Percentiles rank a stretch among this genome's conserved stretches.
Conservation (phyloP, 2,329 filamentous ascomycete species). For the Sclerotiophoma versabilis region DNA sequence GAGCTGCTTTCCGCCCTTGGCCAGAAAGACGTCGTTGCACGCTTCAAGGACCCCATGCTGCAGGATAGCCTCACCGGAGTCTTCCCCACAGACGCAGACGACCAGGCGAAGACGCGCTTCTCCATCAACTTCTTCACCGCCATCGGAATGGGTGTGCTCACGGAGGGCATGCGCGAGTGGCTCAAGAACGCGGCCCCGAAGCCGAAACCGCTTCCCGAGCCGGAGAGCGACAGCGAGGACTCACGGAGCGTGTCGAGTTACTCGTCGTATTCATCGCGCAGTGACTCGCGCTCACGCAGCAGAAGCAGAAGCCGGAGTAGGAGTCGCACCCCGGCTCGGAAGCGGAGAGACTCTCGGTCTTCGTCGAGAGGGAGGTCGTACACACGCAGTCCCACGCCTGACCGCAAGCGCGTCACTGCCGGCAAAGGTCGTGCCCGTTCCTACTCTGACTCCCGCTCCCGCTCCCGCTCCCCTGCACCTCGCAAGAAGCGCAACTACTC, state of each 20-base stretch:
- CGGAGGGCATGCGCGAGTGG: slow-evolving; percentile 92
- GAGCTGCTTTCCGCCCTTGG: slow-evolving; percentile 88
- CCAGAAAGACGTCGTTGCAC: slow-evolving; percentile 77
- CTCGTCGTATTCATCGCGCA: slow-evolving; percentile 43
- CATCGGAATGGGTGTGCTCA: slow-evolving; percentile 93
- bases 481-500: slow-evolving; percentile 35
- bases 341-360: slow-evolving; percentile 20
- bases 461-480: slow-evolving; percentile 31
- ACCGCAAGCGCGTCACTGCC: slow-evolving; percentile 27
- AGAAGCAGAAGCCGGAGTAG: slow-evolving; percentile 31
- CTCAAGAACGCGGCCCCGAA: slow-evolving; percentile 85
- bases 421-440: slow-evolving; percentile 27
- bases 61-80: slow-evolving; percentile 81
- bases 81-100: slow-evolving; percentile 82
- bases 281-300: slow-evolving; percentile 35
- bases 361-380: slow-evolving; percentile 38
- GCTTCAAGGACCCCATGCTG: slow-evolving; percentile 77
- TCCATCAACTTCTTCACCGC: slow-evolving; percentile 99
- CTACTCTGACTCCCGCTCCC: slow-evolving; percentile 28
- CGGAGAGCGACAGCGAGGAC: slow-evolving; percentile 45
- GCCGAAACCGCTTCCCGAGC: slow-evolving; percentile 65
- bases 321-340: slow-evolving; percentile 18
- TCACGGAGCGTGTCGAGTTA: slow-evolving; percentile 44
- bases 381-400: slow-evolving; percentile 38
- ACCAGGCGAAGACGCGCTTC: slow-evolving; percentile 89